These are phyloP conservation scores for Ceriops tagal DNA, from an alignment of 345 rosid species.

Conservation along the genomic window DNA sequence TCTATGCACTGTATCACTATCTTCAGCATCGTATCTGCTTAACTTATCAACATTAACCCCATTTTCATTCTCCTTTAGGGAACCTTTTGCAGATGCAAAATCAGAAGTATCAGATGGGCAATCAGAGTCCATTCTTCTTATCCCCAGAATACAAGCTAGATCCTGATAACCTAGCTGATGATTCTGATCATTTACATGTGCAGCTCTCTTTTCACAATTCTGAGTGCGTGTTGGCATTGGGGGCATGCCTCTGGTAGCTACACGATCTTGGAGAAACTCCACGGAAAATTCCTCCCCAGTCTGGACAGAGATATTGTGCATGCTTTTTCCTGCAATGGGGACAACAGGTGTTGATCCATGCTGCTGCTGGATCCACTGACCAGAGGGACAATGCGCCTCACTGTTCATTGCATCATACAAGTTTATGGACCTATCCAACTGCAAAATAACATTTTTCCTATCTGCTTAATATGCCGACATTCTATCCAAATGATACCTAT, in stretches of 20 bases:
- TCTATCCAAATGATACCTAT: slow-evolving; percentile 4
- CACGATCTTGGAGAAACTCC: slow-evolving; percentile 56
- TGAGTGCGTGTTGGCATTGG: slow-evolving; percentile 17
- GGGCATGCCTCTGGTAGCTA: slow-evolving; percentile 26
- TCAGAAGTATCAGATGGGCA: slow-evolving; percentile 46
- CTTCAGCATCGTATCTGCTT: slow-evolving; percentile 31
- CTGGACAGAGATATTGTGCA: slow-evolving; percentile 46
- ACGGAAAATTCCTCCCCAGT: slow-evolving; percentile 63
- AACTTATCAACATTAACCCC: slow-evolving; percentile 36
- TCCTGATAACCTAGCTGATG: slow-evolving; percentile 36
- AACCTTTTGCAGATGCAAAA: slow-evolving; percentile 37
- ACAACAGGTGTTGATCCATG: slow-evolving; percentile 27
- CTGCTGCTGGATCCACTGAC: slow-evolving; percentile 27
- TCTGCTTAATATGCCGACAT: slow-evolving; percentile 17
- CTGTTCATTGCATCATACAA: slow-evolving; percentile 23
- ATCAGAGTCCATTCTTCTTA: slow-evolving; percentile 51
- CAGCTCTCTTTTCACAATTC: slow-evolving; percentile 24
- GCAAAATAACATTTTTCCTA: slow-evolving; percentile 11
- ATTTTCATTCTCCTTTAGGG: slow-evolving; percentile 34
- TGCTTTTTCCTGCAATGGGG: slow-evolving; percentile 25
- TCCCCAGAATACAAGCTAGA: slow-evolving; percentile 47
- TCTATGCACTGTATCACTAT: slow-evolving; percentile 26
- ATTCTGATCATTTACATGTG: slow-evolving; percentile 33
- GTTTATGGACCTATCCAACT: slow-evolving; percentile 14
- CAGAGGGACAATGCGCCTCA: slow-evolving; percentile 31